These are phyloP conservation scores for Xenoacremonium recifei DNA, from an alignment of 2,329 filamentous ascomycete species.

Conservation along the genomic window DNA sequence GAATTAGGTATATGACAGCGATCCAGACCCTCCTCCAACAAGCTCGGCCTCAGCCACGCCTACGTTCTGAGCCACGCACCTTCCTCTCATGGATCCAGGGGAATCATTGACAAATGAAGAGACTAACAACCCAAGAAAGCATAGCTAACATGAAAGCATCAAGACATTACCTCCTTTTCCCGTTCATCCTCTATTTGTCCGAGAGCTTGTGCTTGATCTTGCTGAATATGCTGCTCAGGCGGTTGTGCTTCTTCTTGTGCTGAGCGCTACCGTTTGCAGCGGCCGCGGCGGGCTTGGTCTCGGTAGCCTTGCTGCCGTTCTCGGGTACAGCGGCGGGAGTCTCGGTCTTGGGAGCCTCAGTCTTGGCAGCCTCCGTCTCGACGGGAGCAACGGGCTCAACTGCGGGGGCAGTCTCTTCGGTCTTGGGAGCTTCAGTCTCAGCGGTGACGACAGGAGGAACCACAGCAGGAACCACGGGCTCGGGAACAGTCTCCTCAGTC, in stretches of 20 bases:
- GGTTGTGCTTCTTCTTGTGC: conserved; percentile 67
- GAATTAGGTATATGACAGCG: conserved; percentile 36
- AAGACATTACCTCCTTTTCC: conserved; percentile 23
- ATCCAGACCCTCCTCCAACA: conserved; percentile 26
- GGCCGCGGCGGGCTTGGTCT: conserved; percentile 18
- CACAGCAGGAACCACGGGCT: not conserved
- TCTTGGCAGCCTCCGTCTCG: conserved; percentile 1
- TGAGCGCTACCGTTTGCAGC: conserved; percentile 25
- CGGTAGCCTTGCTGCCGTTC: conserved; percentile 18
- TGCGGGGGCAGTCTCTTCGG: conserved; percentile 1
- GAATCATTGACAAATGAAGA: conserved; percentile 40
- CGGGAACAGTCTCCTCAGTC: conserved; percentile 4
- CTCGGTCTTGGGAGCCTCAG: conserved; percentile 13
- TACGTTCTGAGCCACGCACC: conserved; percentile 26
- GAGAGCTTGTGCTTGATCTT: conserved; percentile 51
- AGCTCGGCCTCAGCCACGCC: not conserved
- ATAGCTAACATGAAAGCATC: conserved; percentile 23
- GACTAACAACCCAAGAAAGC: conserved; percentile 33
- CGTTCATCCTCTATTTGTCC: conserved; percentile 26
- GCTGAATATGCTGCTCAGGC: conserved; percentile 61
- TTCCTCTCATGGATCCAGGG: conserved; percentile 32
- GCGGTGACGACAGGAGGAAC: not conserved
- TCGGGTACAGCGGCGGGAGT: conserved; percentile 16
- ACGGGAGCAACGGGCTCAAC: conserved; percentile 14
- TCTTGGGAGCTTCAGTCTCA: conserved; percentile 8